These are phyloP conservation scores for Rhizophlyctis rosea DNA, from an alignment of 192 early-diverging fungal species.

Conservation along the genomic window DNA sequence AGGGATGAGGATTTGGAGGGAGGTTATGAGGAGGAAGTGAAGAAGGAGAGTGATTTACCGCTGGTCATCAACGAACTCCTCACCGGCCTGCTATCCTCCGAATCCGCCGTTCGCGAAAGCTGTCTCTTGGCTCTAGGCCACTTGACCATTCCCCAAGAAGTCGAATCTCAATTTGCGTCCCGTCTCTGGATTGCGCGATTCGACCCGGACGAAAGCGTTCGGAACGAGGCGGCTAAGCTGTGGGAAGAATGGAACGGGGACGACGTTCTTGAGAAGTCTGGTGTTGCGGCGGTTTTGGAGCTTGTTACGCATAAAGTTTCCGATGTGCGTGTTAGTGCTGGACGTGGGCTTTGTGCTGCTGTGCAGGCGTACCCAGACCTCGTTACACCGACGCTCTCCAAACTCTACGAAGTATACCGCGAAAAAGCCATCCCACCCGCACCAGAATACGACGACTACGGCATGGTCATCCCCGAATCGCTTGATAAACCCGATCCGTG, in stretches of 20 bases:
- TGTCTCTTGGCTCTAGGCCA: constrained; percentile 63
- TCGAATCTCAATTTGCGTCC: constrained; percentile 57
- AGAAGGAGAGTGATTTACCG: constrained; percentile 12
- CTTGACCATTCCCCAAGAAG: constrained; percentile 27
- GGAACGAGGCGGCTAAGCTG: constrained; percentile 53
- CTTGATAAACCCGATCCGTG: constrained; percentile 78
- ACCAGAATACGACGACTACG: constrained; percentile 88
- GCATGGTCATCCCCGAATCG: constrained; percentile 82
- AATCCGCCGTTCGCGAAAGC: constrained; percentile 64
- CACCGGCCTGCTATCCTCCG: constrained; percentile 59
- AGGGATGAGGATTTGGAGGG: constrained; percentile 37
- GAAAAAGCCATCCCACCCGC: constrained; percentile 64
- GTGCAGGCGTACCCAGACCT: constrained; percentile 54
- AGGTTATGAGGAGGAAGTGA: constrained; percentile 27
- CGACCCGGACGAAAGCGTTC: constrained; percentile 56
- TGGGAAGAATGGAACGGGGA: constrained; percentile 58
- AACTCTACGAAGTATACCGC: constrained; percentile 60
- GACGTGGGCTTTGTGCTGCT: constrained; percentile 62
- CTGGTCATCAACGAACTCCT: constrained; percentile 60
- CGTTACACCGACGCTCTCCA: constrained; percentile 44
- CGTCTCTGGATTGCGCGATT: constrained; percentile 69
- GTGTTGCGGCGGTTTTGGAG: constrained; percentile 20
- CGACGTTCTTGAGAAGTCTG: background rate
- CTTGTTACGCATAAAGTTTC: constrained; percentile 45
- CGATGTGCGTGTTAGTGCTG: constrained; percentile 60